Evolutionary conservation across 73 alveolate genomes (phyloP), one percentile per base, ranked within the genome.

Genomic region (Paraurostyla sp.): DNA sequence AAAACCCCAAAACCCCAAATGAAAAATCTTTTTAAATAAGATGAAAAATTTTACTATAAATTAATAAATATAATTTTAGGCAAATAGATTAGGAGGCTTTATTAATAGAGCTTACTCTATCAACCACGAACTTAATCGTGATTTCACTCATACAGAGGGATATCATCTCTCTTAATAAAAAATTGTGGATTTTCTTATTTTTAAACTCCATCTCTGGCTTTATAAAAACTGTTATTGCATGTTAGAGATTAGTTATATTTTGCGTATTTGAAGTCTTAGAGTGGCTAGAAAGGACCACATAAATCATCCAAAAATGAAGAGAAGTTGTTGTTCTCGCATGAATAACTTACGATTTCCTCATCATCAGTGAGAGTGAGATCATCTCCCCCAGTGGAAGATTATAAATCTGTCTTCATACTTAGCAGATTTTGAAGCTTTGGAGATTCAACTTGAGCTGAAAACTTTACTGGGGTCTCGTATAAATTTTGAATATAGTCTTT

Each of bases 381-480:
- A 20, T 52, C 69, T 6, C 69, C 69, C 23, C 69, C 69, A 52
- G 30, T 52, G 23, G 69, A 52, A 9, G 69, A 52, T 52, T 52
- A 35, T 25, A 52, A 52, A n/a, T 52, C 69, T 6, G 69, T 52
- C 33, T 52, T 52, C 11, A 52, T 6, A 4, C 38, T 18, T 9
- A 18, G 69, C 22, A 52, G 13, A 52, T 52, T 52, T 52, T 25
- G 23, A 13, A 52, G 33, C 23, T 52, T 52, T 9, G 69, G 69
- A 18, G 69, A 52, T n/a, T n/a, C n/a, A n/a, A n/a, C n/a, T 6
- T 25, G 69, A 6, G 69, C 69, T 20, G 13, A 20, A 18, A 52
- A 18, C 69, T 52, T 52, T 18, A 52, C 69, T 18, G 69, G 69
- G 69, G 69, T 52, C 33, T 52, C 69, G 23, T 52, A 52, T 18